Conservation (phyloP, 495 filamentous ascomycete genomes). For the Chaetomium cochliodes region DNA sequence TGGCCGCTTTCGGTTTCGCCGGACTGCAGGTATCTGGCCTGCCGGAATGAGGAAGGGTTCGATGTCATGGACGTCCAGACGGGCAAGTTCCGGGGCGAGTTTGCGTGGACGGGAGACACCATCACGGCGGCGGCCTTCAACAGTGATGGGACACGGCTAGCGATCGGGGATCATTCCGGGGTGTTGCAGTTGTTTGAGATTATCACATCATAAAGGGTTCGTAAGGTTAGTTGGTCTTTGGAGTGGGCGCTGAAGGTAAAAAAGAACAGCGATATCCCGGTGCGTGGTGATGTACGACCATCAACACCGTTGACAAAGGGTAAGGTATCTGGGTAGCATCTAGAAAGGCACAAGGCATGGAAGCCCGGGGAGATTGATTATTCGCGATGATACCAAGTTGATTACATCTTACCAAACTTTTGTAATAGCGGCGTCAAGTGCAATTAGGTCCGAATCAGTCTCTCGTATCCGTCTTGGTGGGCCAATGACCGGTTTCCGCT, state of each 20-base stretch:
- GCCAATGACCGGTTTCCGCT: too few species aligned
- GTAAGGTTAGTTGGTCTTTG: neutral
- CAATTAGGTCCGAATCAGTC: too few species aligned
- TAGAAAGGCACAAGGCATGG: neutral
- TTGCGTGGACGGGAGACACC: neutral
- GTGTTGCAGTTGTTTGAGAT: constrained; percentile 20
- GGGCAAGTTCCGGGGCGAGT: constrained; percentile 30
- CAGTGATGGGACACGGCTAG: constrained; percentile 16
- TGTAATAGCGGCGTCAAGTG: too few species aligned
- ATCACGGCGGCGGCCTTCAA: constrained; percentile 25
- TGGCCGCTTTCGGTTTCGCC: constrained; percentile 38
- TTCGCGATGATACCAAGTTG: neutral
- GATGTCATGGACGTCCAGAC: constrained; percentile 32
- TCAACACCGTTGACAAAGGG: neutral
- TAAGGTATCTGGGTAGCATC: neutral
- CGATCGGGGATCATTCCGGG: constrained; percentile 19
- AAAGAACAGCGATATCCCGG: neutral
- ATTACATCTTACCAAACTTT: too few species aligned
- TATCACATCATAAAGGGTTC: constrained; percentile 12
- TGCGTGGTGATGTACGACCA: neutral
- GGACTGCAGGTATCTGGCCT: constrained; percentile 31
- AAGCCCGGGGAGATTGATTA: neutral
- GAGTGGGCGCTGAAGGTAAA: neutral
- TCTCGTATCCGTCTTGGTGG: too few species aligned
- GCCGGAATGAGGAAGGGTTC: constrained; percentile 36